Percentiles rank a stretch among this genome's conserved stretches.
Evolutionary conservation across 495 filamentous ascomycete species (phyloP).

Genomic region (Trichoderma reesei): DNA sequence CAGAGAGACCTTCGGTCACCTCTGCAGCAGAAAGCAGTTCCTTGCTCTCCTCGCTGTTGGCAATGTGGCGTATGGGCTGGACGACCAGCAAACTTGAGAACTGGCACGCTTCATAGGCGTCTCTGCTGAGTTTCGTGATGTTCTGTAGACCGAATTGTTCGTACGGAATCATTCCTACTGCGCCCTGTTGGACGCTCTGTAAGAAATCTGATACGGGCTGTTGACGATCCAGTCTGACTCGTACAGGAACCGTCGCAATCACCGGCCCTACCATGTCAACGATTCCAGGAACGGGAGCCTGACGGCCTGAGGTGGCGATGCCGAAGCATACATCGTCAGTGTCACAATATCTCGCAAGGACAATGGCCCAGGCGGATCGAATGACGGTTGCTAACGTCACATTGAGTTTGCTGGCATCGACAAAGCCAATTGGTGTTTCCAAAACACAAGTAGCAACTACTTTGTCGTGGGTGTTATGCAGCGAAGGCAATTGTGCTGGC

Average conservation of each 20-base stretch:
- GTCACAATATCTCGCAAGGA: conserved; percentile 25
- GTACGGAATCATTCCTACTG: conserved; percentile 27
- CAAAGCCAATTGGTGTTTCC: not conserved
- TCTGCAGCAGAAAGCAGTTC: conserved; percentile 10
- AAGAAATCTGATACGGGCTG: conserved; percentile 15
- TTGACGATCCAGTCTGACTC: conserved; percentile 19
- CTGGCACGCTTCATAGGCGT: conserved; percentile 28
- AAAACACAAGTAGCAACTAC: not conserved
- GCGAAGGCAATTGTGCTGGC: not conserved
- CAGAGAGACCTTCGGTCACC: not conserved
- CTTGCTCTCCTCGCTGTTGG: not conserved
- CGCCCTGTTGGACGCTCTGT: conserved; percentile 23
- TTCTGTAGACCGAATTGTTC: conserved; percentile 2
- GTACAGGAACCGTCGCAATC: conserved; percentile 49
- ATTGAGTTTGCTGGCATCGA: not conserved
- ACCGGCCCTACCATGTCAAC: conserved; percentile 40
- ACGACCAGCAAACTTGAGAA: conserved; percentile 17
- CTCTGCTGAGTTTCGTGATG: not conserved
- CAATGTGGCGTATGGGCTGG: not conserved
- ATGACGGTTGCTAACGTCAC: conserved; percentile 31
- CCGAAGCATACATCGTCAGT: conserved; percentile 39
- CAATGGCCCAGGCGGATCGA: conserved; percentile 19
- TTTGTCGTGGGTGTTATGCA: not conserved
- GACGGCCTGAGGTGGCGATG: conserved; percentile 26
- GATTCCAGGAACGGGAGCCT: conserved; percentile 28